Evolutionary conservation across 2,329 filamentous ascomycete genomes (phyloP), one percentile per base, ranked within the genome.

Genomic region (Pyrenochaeta sp.): DNA sequence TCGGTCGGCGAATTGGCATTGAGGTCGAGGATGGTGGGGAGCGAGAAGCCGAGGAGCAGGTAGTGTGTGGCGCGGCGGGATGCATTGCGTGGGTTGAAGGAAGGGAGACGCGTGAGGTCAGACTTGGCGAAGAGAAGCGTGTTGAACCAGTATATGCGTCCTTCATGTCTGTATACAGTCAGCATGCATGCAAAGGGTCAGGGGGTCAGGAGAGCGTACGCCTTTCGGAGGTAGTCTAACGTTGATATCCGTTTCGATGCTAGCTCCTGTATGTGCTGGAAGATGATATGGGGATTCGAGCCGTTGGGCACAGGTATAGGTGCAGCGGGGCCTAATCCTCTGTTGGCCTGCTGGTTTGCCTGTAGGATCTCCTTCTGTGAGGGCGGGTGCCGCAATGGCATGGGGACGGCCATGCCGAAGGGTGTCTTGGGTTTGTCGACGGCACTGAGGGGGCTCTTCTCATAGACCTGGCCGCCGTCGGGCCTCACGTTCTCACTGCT

Each of bases 91-190:
- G 88, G 82, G 58, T 96, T 91, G 74, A 96, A 94, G 74, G 92
- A 96, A 45, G 94, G 89, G 82, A 97, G 90, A 72, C 90, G 89
- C 50, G 86, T 82, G 34, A 98, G 84, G 77, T 97, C 92, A 30
- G 86, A 78, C 71, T 92, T 91, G 65, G 93, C 91, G 79, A 97
- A 97, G 72, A 96, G 90, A 59, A 97, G 87, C 0, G 95, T 97
- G 80, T 97, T 97, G 83, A 98, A 97, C 93, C 95, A 98, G 82
- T 96, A 98, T 42, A 97, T 89, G 57, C 92, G 89, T 59, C 94
- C 93, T 79, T 97, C 93, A 74, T 99, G 93, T 28, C 92, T 96
- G 74, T 50, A 6, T n/a, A 1, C 2, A 13, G 56, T 70, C 55
- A 68, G 62, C 24, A 37, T 40, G n/a, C 24, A 30, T 27, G 46